A percentile compares a stretch with the other conserved stretches of the same genome.
Conservation (phyloP, 768 basidiomycete species). For the Phylloporus arenicola region DNA sequence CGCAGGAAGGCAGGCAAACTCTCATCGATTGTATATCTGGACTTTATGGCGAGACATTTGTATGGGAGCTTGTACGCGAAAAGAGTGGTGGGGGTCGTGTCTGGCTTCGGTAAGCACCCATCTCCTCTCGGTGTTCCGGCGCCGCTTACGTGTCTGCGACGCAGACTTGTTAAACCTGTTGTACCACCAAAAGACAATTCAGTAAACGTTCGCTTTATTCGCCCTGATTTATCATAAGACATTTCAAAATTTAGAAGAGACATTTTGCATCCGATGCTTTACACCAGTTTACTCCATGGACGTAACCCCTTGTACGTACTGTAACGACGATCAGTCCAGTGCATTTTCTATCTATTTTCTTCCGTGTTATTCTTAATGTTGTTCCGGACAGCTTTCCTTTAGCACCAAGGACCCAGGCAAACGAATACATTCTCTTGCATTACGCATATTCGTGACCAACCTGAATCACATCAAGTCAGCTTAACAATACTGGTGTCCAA, state of each 20-base stretch:
- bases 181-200: slow-evolving; percentile 20
- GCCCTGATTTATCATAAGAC: slow-evolving; percentile 17
- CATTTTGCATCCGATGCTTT: slow-evolving; percentile 5
- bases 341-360: slow-evolving; percentile 2
- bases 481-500: slow-evolving; percentile 50
- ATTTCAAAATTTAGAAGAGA: slow-evolving; percentile 15
- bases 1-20: slow-evolving; percentile 53
- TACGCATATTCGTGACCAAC: not conserved
- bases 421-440: not conserved
- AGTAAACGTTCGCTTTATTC: slow-evolving; percentile 16
- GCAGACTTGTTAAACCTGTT: slow-evolving; percentile 21
- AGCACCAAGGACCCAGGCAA: not conserved
- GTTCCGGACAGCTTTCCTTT: slow-evolving; percentile 7
- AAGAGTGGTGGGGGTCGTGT: slow-evolving; percentile 53
- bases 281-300: slow-evolving; percentile 7
- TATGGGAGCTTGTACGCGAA: slow-evolving; percentile 58
- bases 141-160: not conserved
- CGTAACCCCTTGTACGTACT: slow-evolving; percentile 13
- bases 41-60: slow-evolving; percentile 30
- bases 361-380: slow-evolving; percentile 15
- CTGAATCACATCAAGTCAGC: slow-evolving; percentile 33
- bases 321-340: slow-evolving; percentile 4
- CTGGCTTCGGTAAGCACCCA: slow-evolving; percentile 55
- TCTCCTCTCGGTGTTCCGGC: not conserved
- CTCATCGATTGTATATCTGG: slow-evolving; percentile 50